phyloP scores from a whole-genome alignment of 306 rosid species.

The Corylus heterophylla region DNA sequence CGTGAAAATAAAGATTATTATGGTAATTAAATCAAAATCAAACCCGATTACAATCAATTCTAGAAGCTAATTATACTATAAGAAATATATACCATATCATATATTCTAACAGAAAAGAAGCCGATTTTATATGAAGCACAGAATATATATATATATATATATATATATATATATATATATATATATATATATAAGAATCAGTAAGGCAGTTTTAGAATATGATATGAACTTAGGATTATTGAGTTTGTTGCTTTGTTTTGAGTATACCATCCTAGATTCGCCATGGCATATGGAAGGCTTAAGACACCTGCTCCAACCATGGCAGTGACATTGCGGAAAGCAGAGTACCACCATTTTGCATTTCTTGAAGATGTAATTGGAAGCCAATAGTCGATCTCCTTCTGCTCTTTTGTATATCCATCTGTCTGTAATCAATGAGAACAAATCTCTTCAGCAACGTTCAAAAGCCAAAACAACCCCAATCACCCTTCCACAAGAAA shows the following conservation, averaged over 20 bases:
- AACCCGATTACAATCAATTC: too few species aligned
- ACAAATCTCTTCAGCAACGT: background rate
- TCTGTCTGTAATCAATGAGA: slow-evolving; percentile 18
- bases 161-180: too few species aligned
- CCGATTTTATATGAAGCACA: too few species aligned
- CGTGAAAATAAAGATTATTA: too few species aligned
- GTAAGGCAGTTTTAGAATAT: background rate
- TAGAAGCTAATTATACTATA: too few species aligned
- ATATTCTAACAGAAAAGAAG: too few species aligned
- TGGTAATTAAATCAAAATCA: too few species aligned
- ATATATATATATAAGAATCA: background rate
- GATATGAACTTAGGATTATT: background rate
- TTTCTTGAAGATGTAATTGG: slow-evolving; percentile 75
- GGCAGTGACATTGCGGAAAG: slow-evolving; percentile 84
- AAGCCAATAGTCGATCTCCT: slow-evolving; percentile 69
- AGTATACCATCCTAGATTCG: slow-evolving; percentile 67
- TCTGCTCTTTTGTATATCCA: slow-evolving; percentile 30
- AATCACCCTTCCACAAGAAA: background rate
- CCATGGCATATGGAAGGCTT: slow-evolving; percentile 75
- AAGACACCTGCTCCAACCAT: slow-evolving; percentile 91
- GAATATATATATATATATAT: too few species aligned
- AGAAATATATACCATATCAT: too few species aligned
- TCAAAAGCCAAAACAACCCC: background rate
- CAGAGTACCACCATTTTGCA: slow-evolving; percentile 91
- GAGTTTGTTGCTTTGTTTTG: slow-evolving; percentile 1